Evolutionary conservation across 1,139 yeast genomes (phyloP).

Genomic region (Suhomyces maxii): DNA sequence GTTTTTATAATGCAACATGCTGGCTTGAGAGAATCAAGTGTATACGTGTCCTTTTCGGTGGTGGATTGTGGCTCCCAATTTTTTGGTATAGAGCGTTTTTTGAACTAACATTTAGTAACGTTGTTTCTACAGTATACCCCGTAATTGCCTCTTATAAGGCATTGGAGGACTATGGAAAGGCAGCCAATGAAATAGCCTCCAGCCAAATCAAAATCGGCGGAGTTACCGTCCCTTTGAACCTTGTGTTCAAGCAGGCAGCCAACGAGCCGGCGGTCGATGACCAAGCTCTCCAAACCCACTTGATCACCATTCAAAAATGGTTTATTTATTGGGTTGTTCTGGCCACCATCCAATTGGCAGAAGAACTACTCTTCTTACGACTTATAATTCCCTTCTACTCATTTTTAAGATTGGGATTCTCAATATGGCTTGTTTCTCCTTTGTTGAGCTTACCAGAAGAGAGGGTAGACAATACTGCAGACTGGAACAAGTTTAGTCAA

Average conservation of each 20-base stretch:
- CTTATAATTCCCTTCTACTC: conserved; percentile 51
- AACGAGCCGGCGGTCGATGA: conserved; percentile 12
- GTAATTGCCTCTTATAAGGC: conserved; percentile 54
- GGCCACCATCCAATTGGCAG: conserved; percentile 35
- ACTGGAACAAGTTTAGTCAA: conserved; percentile 21
- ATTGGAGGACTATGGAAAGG: conserved; percentile 37
- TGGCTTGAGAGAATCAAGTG: too few species aligned
- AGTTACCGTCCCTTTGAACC: conserved; percentile 34
- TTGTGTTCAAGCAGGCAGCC: conserved; percentile 21
- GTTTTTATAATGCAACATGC: too few species aligned
- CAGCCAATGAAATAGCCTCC: conserved; percentile 25
- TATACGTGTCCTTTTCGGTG: too few species aligned
- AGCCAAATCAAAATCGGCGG: conserved; percentile 35
- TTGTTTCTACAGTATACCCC: conserved; percentile 52
- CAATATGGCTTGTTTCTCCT: conserved; percentile 58
- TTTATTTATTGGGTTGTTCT: conserved; percentile 58
- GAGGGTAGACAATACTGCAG: conserved; percentile 14
- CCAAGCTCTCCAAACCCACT: conserved; percentile 24
- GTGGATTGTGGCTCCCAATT: too few species aligned
- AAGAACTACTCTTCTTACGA: conserved; percentile 32
- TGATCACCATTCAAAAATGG: conserved; percentile 54
- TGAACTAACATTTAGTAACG: conserved; percentile 23
- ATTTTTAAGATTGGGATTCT: conserved; percentile 38
- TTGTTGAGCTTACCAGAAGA: conserved; percentile 18
- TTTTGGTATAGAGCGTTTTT: too few species aligned